phyloP scores from a whole-genome alignment of 163 green algal genomes.

The Coccomyxa subellipsoidea region DNA sequence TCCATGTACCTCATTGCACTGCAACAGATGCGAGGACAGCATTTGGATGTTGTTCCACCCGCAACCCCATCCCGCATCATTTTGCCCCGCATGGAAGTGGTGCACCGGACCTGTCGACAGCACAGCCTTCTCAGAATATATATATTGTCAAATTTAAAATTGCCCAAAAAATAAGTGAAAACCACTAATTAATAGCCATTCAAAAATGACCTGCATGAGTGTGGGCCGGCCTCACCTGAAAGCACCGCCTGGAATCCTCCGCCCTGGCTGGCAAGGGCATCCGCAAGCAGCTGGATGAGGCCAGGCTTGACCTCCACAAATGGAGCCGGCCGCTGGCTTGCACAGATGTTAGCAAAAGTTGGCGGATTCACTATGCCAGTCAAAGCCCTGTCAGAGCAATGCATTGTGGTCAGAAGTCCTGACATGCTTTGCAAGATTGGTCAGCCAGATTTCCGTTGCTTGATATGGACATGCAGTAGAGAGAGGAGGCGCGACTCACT shows the following conservation, averaged over 20 bases:
- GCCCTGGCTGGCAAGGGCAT: not conserved
- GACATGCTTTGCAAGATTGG: not conserved
- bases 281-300: not conserved
- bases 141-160: not conserved
- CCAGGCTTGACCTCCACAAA: not conserved
- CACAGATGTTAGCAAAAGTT: not conserved
- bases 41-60: constrained; percentile 78
- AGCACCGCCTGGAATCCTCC: not conserved
- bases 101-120: constrained; percentile 17
- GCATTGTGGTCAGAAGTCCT: not conserved
- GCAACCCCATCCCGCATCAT: constrained; percentile 62
- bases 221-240: not conserved
- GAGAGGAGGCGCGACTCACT: not conserved
- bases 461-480: too few relatives aligned
- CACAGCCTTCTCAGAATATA: not conserved
- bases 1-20: not conserved
- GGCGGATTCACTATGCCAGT: not conserved
- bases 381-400: not conserved
- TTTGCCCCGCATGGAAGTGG: constrained; percentile 14
- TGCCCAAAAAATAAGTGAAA: not conserved
- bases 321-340: not conserved
- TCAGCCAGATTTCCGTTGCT: too few relatives aligned
- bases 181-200: too few relatives aligned
- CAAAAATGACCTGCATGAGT: too few relatives aligned
- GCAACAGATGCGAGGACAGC: constrained; percentile 56